Conservation (phyloP, 179 eudicot species). For the Spinacia oleracea region DNA sequence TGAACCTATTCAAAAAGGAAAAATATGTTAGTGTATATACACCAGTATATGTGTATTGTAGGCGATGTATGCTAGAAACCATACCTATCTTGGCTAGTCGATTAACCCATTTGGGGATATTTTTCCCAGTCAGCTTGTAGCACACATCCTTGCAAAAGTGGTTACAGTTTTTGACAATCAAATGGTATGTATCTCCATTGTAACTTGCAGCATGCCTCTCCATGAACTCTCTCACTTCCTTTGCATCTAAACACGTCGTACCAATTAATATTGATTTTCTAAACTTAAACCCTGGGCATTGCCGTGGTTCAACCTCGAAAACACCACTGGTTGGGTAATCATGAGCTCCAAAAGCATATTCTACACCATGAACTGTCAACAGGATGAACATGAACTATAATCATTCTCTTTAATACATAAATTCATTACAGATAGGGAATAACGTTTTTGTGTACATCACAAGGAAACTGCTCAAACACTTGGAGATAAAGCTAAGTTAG, state of each 20-base stretch:
- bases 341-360: conserved; percentile 98
- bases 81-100: conserved; percentile 88
- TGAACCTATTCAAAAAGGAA: conserved; percentile 49
- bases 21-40: conserved; percentile 1
- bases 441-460: background rate
- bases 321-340: conserved; percentile 90
- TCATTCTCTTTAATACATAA: background rate
- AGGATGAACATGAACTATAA: background rate
- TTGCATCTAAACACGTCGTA: conserved; percentile 65
- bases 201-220: conserved; percentile 73
- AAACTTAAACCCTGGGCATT: conserved; percentile 96
- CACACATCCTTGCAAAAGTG: conserved; percentile 91
- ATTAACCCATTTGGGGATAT: conserved; percentile 88
- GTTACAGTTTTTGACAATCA: conserved; percentile 90
- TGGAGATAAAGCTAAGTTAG: background rate
- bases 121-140: conserved; percentile 70
- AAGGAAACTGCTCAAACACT: background rate
- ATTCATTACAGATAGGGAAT: background rate
- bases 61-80: background rate
- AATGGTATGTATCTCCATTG: conserved; percentile 88
- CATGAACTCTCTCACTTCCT: conserved; percentile 83
- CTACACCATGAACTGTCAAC: conserved; percentile 85
- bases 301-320: conserved; percentile 92
- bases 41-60: background rate
- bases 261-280: conserved; percentile 80